A percentile compares a stretch with the other conserved stretches of the same genome.
Conservation (phyloP, 768 basidiomycete genomes). For the Podaxis rugospora region DNA sequence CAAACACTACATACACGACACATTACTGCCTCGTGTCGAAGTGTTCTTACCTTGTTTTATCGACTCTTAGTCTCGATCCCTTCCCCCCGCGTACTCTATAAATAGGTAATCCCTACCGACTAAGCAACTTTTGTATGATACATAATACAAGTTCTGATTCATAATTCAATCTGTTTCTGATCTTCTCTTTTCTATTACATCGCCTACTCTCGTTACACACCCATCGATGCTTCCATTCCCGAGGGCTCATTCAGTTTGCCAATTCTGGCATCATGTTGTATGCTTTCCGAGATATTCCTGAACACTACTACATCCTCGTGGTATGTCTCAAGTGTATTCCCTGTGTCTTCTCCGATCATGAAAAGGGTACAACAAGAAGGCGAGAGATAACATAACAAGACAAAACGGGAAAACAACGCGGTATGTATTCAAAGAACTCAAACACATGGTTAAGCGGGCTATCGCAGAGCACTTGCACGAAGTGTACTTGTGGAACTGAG, state of each 20-base stretch:
- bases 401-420: neutral
- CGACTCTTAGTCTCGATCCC: neutral
- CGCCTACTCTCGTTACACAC: neutral
- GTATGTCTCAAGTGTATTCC: neutral
- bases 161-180: neutral
- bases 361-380: neutral
- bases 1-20: neutral
- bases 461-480: constrained; percentile 32
- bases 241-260: neutral
- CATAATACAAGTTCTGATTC: neutral
- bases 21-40: neutral
- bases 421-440: neutral
- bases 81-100: neutral
- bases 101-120: neutral
- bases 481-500: constrained; percentile 33
- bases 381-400: neutral
- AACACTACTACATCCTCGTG: neutral
- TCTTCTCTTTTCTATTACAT: neutral
- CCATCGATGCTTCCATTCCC: neutral
- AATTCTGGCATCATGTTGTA: neutral
- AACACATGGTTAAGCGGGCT: constrained; percentile 4
- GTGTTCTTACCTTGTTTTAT: neutral
- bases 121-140: constrained; percentile 1
- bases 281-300: neutral
- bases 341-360: neutral